These are phyloP conservation scores for Blechomonas ayalai DNA, from an alignment of 208 protist species.

Conservation along the genomic window DNA sequence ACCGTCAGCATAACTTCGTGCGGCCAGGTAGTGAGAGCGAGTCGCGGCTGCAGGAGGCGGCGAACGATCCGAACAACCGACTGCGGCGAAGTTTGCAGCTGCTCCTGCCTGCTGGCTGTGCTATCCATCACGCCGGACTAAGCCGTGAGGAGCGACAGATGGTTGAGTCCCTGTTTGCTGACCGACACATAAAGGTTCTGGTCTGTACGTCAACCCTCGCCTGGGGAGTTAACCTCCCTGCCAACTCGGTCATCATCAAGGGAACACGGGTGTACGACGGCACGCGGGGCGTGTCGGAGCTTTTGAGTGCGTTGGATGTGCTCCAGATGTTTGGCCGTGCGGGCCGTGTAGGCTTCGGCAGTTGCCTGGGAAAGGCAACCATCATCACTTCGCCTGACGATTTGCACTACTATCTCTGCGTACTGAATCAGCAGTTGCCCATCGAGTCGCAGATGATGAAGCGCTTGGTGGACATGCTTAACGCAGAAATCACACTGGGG, in stretches of 20 bases:
- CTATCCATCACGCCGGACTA: conserved; percentile 99
- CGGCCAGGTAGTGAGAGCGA: conserved; percentile 69
- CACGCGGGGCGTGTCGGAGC: conserved; percentile 92
- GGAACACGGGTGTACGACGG: conserved; percentile 99
- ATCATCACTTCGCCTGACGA: conserved; percentile 96
- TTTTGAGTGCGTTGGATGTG: conserved; percentile 97
- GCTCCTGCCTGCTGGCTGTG: conserved; percentile 96
- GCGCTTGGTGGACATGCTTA: conserved; percentile 96
- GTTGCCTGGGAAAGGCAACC: conserved; percentile 90
- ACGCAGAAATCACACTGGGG: conserved; percentile 98
- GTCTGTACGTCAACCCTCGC: conserved; percentile 99
- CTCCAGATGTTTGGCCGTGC: conserved; percentile 99
- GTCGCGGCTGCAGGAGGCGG: conserved; percentile 77
- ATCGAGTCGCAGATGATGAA: conserved; percentile 98
- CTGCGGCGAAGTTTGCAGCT: conserved; percentile 55
- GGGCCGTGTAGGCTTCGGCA: conserved; percentile 95
- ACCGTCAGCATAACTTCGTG: conserved; percentile 87
- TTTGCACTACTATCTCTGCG: conserved; percentile 97
- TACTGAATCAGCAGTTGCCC: conserved; percentile 98
- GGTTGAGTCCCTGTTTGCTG: conserved; percentile 98
- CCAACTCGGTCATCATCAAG: conserved; percentile 99
- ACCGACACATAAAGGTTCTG: conserved; percentile 95
- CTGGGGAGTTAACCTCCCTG: conserved; percentile 99
- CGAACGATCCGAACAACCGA: conserved; percentile 9
- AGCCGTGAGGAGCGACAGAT: conserved; percentile 90